A percentile compares a stretch with the other conserved stretches of the same genome.
Evolutionary conservation across 768 basidiomycete species (phyloP).

Genomic region (Mycena leptocephala): DNA sequence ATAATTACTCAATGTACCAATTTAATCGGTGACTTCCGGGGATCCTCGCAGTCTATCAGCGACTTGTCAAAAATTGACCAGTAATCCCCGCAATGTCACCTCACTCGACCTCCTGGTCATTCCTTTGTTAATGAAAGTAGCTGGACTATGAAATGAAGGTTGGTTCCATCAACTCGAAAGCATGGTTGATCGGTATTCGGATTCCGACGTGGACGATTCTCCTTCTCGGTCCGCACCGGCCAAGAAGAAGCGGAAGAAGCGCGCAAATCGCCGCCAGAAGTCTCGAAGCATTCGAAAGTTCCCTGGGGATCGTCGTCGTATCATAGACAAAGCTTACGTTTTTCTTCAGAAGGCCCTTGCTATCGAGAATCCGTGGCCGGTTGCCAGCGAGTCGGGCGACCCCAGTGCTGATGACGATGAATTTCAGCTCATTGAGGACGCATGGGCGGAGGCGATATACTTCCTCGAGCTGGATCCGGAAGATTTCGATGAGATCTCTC

Average conservation of each 20-base stretch:
- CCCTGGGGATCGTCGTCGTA: not conserved
- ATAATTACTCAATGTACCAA: no score
- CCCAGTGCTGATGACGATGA: not conserved
- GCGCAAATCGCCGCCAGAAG: not conserved
- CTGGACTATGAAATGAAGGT: no score
- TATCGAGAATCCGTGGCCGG: not conserved
- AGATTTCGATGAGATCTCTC: not conserved
- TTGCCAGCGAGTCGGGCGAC: not conserved
- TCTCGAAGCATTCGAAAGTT: not conserved
- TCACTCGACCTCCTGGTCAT: no score
- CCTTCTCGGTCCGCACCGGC: not conserved
- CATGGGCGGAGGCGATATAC: not conserved
- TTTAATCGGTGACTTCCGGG: no score
- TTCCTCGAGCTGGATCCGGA: not conserved
- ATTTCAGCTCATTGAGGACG: not conserved
- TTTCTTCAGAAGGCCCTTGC: not conserved
- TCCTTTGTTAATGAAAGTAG: no score
- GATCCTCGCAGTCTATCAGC: no score
- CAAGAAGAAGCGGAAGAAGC: not conserved
- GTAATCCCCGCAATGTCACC: no score
- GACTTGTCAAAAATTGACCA: no score
- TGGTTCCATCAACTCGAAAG: no score
- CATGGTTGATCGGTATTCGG: no score
- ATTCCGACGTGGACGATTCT: not conserved
- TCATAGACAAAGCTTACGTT: not conserved